These are phyloP conservation scores for Sporopachydermia quercuum DNA, from an alignment of 805 yeast species.

Conservation along the genomic window DNA sequence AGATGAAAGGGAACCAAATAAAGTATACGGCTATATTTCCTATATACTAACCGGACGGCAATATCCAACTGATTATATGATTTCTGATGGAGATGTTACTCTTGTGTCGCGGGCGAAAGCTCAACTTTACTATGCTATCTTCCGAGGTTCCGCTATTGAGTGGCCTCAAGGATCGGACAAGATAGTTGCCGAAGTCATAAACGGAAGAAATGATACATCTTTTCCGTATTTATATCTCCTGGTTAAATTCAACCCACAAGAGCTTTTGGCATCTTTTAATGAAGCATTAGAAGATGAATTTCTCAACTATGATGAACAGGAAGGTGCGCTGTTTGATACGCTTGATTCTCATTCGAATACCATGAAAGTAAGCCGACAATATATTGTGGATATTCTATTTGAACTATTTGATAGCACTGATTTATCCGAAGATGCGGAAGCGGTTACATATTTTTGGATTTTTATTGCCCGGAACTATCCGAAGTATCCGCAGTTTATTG, in stretches of 20 bases:
- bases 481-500: slow-evolving; percentile 71
- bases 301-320: slow-evolving; percentile 42
- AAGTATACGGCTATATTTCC: slow-evolving; percentile 47
- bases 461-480: slow-evolving; percentile 73
- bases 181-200: slow-evolving; percentile 9
- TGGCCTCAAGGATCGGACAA: slow-evolving; percentile 28
- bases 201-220: slow-evolving; percentile 18
- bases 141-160: slow-evolving; percentile 36
- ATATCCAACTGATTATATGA: slow-evolving; percentile 53
- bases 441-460: slow-evolving; percentile 31
- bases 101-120: slow-evolving; percentile 31
- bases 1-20: slow-evolving; percentile 13
- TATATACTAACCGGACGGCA: slow-evolving; percentile 63
- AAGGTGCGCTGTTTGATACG: slow-evolving; percentile 7
- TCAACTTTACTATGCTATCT: slow-evolving; percentile 38
- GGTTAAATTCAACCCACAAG: slow-evolving; percentile 39
- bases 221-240: slow-evolving; percentile 59
- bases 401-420: slow-evolving; percentile 31
- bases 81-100: slow-evolving; percentile 21
- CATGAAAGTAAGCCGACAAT: slow-evolving; percentile 45
- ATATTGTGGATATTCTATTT: slow-evolving; percentile 55
- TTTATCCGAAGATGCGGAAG: slow-evolving; percentile 17
- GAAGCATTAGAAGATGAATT: slow-evolving; percentile 74
- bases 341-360: neutral
- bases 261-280: slow-evolving; percentile 52